Evolutionary conservation across 75 land plant species (phyloP).

Genomic region (Cunninghamia lanceolata): DNA sequence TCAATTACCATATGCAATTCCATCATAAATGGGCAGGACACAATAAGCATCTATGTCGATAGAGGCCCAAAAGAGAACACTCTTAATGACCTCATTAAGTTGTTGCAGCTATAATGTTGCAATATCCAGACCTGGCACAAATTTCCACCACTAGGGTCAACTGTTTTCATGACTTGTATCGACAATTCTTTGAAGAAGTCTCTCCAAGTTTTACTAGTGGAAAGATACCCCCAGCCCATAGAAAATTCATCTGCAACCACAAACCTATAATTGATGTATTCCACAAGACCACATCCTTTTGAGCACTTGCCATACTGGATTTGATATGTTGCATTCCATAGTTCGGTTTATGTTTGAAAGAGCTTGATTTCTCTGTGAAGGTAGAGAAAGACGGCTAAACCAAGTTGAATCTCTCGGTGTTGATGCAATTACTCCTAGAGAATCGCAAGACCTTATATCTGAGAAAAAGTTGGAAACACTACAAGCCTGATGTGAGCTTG

Average conservation of each 20-base stretch:
- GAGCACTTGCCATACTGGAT: too few relatives aligned
- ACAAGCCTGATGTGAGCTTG: slow-evolving; percentile 16
- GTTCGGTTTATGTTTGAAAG: background rate
- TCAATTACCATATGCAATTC: background rate
- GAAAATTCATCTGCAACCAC: too few relatives aligned
- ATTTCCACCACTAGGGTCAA: background rate
- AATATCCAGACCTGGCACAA: background rate
- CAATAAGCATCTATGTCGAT: background rate
- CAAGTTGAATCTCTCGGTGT: background rate
- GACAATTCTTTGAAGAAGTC: too few relatives aligned
- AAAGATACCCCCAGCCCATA: too few relatives aligned
- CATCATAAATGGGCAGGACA: background rate
- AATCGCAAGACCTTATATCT: background rate
- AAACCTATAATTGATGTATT: too few relatives aligned
- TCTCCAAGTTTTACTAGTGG: too few relatives aligned
- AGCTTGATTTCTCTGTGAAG: background rate
- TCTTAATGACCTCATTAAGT: background rate
- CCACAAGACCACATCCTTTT: too few relatives aligned
- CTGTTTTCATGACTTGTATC: too few relatives aligned
- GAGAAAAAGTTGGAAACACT: background rate
- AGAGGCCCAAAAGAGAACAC: background rate
- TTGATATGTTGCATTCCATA: background rate
- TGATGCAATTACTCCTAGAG: background rate
- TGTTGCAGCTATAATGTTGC: background rate
- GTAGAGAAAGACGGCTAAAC: background rate